These are phyloP conservation scores for Termitomyces sp. DNA, from an alignment of 768 basidiomycete species.

Conservation along the genomic window DNA sequence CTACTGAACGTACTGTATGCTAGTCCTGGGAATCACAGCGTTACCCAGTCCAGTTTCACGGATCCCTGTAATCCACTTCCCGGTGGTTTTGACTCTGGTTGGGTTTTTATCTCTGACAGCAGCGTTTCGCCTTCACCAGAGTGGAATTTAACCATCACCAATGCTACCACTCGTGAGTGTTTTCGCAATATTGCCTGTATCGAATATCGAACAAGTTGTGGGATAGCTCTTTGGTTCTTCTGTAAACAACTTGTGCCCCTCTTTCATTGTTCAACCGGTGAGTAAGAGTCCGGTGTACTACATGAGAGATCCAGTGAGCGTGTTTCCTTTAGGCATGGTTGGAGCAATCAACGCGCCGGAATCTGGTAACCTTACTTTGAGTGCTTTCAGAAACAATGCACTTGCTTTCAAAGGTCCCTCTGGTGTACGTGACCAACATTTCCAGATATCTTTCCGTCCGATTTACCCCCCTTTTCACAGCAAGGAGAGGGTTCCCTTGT, in stretches of 20 bases:
- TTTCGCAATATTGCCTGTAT: neutral
- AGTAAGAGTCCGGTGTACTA: neutral
- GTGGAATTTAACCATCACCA: constrained; percentile 50
- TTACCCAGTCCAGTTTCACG: constrained; percentile 47
- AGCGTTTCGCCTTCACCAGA: constrained; percentile 26
- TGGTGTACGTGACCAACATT: constrained; percentile 25
- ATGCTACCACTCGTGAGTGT: constrained; percentile 40
- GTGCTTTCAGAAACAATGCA: constrained; percentile 31
- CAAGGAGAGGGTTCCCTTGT: constrained; percentile 38
- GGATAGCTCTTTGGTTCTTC: constrained; percentile 53
- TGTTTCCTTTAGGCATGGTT: constrained; percentile 34
- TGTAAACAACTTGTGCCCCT: constrained; percentile 43
- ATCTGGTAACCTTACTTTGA: constrained; percentile 37
- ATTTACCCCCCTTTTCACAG: constrained; percentile 16
- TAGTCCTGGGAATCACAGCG: constrained; percentile 49
- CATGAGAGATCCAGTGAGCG: neutral
- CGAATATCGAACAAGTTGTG: neutral
- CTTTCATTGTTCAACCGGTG: constrained; percentile 38
- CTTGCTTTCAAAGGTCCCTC: constrained; percentile 20
- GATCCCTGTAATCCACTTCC: constrained; percentile 39
- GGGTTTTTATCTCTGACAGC: constrained; percentile 32
- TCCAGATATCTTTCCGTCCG: neutral
- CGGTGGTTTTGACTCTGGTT: constrained; percentile 56
- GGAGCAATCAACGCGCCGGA: constrained; percentile 51
- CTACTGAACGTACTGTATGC: neutral